Evolutionary conservation across 257 asterid genomes (phyloP), one percentile per base, ranked within the genome.

Genomic region (Datura wrightii): DNA sequence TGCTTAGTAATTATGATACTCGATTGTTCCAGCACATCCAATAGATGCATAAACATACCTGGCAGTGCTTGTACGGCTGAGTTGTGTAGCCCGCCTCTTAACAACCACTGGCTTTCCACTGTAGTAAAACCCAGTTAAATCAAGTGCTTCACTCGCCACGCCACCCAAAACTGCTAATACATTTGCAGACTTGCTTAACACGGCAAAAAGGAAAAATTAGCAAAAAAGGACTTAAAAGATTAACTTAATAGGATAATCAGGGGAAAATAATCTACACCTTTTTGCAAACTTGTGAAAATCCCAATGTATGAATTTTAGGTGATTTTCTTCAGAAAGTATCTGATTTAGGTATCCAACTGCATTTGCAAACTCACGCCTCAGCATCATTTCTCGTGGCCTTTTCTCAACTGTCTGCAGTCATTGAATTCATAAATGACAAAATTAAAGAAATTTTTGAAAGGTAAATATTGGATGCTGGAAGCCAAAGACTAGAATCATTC

Each of bases 361-460:
- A 90, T 93, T 88, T 44, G 97, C 92, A 89, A 96, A 96, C 90
- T 96, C 99, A 82, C 99, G 98, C 90, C 99, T 92, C 83, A 96
- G 89, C 99, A 96, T 96, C 99, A 96, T 96, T 88, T 96, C 99
- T 86, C 99, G 90, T 34, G 99, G 99, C 85, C 99, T 91, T 90
- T 96, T 96, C 91, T 96, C 99, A 71, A 96, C 96, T 8, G 98
- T 96, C 99, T 96, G 93, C 82, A 89, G 86, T 83, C 74, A 88
- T 37, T 44, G 79, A 48, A 79, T 76, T 24, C 85, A 60, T 37
- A 54, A 83, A 34, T 8, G 41, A 79, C 19, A 79, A 4, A 24
- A 46, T 42, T 14, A 16, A 48, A 50, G 39, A 50, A 50, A 31
- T 50, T 5, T 11, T 52, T 50, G 19, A 0, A 76, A 50, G 62